Percentiles rank a stretch among this genome's conserved stretches.
phyloP scores from a whole-genome alignment of 768 basidiomycete genomes.

The Agaricus sinodeliciosus region DNA sequence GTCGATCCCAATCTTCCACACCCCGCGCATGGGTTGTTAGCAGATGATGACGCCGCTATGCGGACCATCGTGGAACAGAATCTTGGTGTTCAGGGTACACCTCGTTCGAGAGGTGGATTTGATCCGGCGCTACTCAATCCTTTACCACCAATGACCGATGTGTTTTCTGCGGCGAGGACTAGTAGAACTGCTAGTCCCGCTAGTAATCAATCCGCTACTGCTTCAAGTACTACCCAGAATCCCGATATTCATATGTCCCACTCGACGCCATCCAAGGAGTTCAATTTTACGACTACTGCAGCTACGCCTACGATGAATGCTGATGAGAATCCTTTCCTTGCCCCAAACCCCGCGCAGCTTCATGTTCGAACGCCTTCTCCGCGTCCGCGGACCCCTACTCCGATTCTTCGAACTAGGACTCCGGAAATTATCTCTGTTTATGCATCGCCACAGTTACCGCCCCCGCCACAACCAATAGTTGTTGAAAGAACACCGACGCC shows the following conservation, averaged over 20 bases:
- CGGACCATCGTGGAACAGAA: not conserved
- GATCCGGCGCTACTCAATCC: slow-evolving; percentile 51
- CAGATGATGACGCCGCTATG: slow-evolving; percentile 11
- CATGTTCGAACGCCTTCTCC: slow-evolving; percentile 8
- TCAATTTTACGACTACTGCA: not conserved
- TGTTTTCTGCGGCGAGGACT: not conserved
- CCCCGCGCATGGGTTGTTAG: not conserved
- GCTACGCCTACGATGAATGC: not conserved
- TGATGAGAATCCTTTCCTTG: slow-evolving; percentile 4
- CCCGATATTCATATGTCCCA: not conserved
- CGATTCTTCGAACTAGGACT: slow-evolving; percentile 10
- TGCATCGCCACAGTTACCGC: slow-evolving; percentile 12
- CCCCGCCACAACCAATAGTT: slow-evolving; percentile 35
- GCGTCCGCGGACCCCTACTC: slow-evolving; percentile 13
- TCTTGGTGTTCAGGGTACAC: slow-evolving; percentile 32
- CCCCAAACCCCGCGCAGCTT: not conserved
- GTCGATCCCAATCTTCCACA: slow-evolving; percentile 18
- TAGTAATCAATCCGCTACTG: not conserved
- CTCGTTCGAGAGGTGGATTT: slow-evolving; percentile 36
- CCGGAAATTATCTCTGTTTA: slow-evolving; percentile 12
- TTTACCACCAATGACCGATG: slow-evolving; percentile 19
- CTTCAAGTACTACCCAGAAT: not conserved
- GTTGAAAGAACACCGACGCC: slow-evolving; percentile 62
- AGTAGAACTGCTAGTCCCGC: slow-evolving; percentile 9
- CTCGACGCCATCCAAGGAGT: not conserved